Percentiles rank a stretch among this genome's conserved stretches.
Evolutionary conservation across 2,329 filamentous ascomycete genomes (phyloP).

Genomic region (Akanthomyces uredinophilus): DNA sequence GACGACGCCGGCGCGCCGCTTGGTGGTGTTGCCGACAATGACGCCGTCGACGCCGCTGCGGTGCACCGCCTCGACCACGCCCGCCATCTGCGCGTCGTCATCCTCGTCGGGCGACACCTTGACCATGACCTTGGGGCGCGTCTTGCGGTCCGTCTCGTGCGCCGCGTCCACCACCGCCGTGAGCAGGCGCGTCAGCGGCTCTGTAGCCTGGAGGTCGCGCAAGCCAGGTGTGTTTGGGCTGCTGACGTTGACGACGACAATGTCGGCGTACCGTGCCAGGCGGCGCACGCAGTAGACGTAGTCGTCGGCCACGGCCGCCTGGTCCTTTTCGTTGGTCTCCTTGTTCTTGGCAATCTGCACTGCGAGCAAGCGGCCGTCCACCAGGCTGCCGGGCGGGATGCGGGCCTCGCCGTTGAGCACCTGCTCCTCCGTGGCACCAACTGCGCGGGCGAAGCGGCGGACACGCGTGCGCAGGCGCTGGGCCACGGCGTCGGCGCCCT

Average conservation of each 20-base stretch:
- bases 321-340: conserved; percentile 76
- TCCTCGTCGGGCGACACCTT: conserved; percentile 98
- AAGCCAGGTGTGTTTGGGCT: conserved; percentile 94
- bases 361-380: conserved; percentile 69
- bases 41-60: conserved; percentile 85
- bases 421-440: conserved; percentile 65
- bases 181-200: conserved; percentile 75
- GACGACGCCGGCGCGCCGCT: conserved; percentile 66
- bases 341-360: conserved; percentile 99
- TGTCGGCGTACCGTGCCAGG: conserved; percentile 83
- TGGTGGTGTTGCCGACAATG: conserved; percentile 96
- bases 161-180: conserved; percentile 79
- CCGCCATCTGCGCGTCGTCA: conserved; percentile 73
- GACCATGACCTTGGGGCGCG: conserved; percentile 75
- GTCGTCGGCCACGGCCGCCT: conserved; percentile 71
- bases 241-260: conserved; percentile 97
- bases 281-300: conserved; percentile 87
- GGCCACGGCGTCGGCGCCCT: conserved; percentile 83
- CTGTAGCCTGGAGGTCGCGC: conserved; percentile 77
- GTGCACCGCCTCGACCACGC: conserved; percentile 82
- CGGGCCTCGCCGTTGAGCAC: conserved; percentile 72
- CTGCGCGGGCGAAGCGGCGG: conserved; percentile 65
- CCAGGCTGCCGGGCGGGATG: conserved; percentile 78
- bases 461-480: conserved; percentile 72
- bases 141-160: conserved; percentile 59